A percentile compares a stretch with the other conserved stretches of the same genome.
Conservation (phyloP, 208 protist species). For the Crithidia sp. region DNA sequence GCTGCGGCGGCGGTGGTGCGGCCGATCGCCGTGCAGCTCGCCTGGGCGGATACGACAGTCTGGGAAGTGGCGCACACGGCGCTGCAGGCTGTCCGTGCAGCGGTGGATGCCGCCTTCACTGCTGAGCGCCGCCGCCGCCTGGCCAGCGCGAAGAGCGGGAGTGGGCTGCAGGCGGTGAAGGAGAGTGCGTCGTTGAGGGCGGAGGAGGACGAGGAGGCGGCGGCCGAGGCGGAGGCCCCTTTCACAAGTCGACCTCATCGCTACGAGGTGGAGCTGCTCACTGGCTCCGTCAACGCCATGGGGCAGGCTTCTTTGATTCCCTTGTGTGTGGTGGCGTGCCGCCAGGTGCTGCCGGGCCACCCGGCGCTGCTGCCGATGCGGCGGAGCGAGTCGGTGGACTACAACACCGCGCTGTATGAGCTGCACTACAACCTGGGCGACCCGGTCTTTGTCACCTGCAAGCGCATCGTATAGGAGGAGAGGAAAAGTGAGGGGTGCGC, state of each 20-base stretch:
- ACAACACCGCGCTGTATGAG: slow-evolving; percentile 49
- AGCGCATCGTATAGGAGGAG: slow-evolving; percentile 23
- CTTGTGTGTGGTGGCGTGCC: slow-evolving; percentile 55
- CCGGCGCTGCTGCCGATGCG: slow-evolving; percentile 39
- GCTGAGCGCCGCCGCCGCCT: not conserved
- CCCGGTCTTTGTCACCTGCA: slow-evolving; percentile 74
- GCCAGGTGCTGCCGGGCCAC: slow-evolving; percentile 50
- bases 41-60: slow-evolving; percentile 64
- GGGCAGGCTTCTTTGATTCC: slow-evolving; percentile 46
- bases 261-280: slow-evolving; percentile 59
- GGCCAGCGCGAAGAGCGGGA: not conserved
- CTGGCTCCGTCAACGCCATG: slow-evolving; percentile 40
- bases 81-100: slow-evolving; percentile 34
- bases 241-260: slow-evolving; percentile 29
- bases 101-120: slow-evolving; percentile 30
- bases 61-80: slow-evolving; percentile 46
- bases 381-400: slow-evolving; percentile 23
- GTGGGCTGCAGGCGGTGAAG: not conserved
- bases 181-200: not conserved
- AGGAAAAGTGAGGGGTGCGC: not conserved
- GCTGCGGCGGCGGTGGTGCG: not conserved
- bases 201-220: not conserved
- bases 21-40: slow-evolving; percentile 44
- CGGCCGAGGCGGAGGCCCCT: slow-evolving; percentile 19
- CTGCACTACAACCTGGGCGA: slow-evolving; percentile 59